A percentile compares a stretch with the other conserved stretches of the same genome.
Evolutionary conservation across 768 basidiomycete species (phyloP).

Genomic region (Mycena indigotica): DNA sequence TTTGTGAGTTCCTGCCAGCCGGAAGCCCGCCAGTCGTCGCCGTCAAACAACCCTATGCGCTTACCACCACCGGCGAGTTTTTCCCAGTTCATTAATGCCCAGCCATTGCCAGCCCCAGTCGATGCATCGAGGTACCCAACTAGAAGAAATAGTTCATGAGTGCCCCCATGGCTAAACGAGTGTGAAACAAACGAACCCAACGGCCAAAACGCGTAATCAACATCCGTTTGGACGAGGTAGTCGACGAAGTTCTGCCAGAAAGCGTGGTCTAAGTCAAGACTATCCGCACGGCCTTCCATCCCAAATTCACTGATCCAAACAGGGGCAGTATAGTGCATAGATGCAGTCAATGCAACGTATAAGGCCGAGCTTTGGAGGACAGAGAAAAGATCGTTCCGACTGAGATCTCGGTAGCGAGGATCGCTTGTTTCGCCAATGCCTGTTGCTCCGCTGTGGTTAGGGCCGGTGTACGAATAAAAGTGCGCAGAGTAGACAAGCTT

Average conservation of each 20-base stretch:
- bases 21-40: slow-evolving; percentile 18
- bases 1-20: slow-evolving; percentile 10
- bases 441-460: slow-evolving; percentile 19
- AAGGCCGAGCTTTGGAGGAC: slow-evolving; percentile 7
- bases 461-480: slow-evolving; percentile 23
- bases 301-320: slow-evolving; percentile 22
- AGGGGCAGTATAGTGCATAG: slow-evolving; percentile 23
- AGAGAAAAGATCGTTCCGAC: slow-evolving; percentile 8
- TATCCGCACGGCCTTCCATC: slow-evolving; percentile 5
- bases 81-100: slow-evolving; percentile 22
- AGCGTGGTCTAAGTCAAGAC: not conserved
- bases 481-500: slow-evolving; percentile 22
- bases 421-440: slow-evolving; percentile 21
- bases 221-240: slow-evolving; percentile 16
- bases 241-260: slow-evolving; percentile 20
- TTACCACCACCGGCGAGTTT: not conserved
- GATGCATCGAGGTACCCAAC: slow-evolving; percentile 13
- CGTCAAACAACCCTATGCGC: slow-evolving; percentile 12
- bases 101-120: slow-evolving; percentile 16
- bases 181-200: not conserved
- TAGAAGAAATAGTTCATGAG: not conserved
- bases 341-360: slow-evolving; percentile 13
- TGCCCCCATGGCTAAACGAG: not conserved
- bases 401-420: slow-evolving; percentile 18
- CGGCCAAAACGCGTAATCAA: slow-evolving; percentile 21